phyloP scores from a whole-genome alignment of 2,329 filamentous ascomycete genomes.

The Taxawa tesnikishii region DNA sequence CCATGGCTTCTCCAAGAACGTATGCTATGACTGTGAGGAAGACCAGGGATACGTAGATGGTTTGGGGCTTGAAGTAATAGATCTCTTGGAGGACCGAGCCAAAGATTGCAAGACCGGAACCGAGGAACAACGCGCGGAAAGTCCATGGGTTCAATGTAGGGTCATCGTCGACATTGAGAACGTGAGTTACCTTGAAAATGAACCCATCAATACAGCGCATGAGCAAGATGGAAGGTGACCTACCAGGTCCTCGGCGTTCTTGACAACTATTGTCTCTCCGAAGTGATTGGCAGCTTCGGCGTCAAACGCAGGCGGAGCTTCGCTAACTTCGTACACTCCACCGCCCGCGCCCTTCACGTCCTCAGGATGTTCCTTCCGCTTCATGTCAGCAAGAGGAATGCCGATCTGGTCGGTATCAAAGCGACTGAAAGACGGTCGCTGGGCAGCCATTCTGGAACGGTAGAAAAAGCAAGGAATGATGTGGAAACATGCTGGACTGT shows the following conservation, averaged over 20 bases:
- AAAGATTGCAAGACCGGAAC: conserved; percentile 17
- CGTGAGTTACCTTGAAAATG: conserved; percentile 19
- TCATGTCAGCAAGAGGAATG: conserved; percentile 1
- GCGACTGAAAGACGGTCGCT: conserved; percentile 8
- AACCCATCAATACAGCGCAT: too few relatives aligned
- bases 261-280: conserved; percentile 5
- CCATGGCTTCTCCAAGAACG: conserved; percentile 28
- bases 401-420: conserved; percentile 5
- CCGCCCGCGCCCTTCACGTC: conserved; percentile 3
- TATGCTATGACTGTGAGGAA: conserved; percentile 35
- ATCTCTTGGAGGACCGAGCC: conserved; percentile 28
- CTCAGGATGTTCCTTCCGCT: conserved; percentile 1
- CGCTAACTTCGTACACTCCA: conserved; percentile 1
- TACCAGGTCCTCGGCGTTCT: conserved; percentile 6
- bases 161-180: conserved; percentile 26
- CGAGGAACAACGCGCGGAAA: conserved; percentile 27
- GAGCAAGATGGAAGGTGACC: conserved; percentile 12
- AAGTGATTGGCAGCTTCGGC: neutral
- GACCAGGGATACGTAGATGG: conserved; percentile 30
- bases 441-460: conserved; percentile 5
- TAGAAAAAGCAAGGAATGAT: too few relatives aligned
- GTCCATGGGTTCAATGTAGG: conserved; percentile 23
- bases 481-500: too few relatives aligned
- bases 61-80: conserved; percentile 37
- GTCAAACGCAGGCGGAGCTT: conserved; percentile 2